phyloP scores from a whole-genome alignment of 495 filamentous ascomycete genomes.

The Penicillium fimorum region DNA sequence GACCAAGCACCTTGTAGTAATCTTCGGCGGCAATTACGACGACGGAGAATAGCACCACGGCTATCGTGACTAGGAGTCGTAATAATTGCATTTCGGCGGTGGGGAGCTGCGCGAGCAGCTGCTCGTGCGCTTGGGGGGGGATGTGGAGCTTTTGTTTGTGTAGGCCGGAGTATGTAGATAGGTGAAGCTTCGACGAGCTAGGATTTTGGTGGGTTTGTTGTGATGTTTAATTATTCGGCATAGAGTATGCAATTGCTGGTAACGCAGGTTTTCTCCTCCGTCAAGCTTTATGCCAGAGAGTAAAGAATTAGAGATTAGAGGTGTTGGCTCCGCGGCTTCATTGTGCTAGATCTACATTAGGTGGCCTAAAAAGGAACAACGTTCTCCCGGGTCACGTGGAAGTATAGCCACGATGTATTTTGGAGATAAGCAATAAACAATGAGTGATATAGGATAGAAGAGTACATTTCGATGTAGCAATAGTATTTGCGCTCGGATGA shows the following conservation, averaged over 20 bases:
- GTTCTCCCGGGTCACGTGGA: constrained; percentile 24
- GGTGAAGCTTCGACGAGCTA: neutral
- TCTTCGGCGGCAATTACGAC: constrained; percentile 66
- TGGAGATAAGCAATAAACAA: neutral
- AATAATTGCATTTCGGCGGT: constrained; percentile 22
- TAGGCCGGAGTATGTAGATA: neutral
- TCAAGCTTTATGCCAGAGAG: neutral
- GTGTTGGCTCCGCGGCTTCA: constrained; percentile 6
- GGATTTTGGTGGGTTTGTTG: neutral
- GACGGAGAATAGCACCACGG: constrained; percentile 27
- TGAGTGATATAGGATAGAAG: neutral
- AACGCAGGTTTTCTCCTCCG: neutral
- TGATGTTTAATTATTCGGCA: constrained; percentile 1
- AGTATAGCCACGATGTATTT: neutral
- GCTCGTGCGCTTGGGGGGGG: constrained; percentile 1
- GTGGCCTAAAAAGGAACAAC: constrained; percentile 21
- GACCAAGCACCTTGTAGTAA: constrained; percentile 88
- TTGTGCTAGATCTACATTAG: constrained; percentile 12
- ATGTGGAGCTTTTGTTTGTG: constrained; percentile 2
- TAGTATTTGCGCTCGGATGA: neutral
- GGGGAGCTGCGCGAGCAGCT: constrained; percentile 13
- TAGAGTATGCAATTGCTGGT: neutral
- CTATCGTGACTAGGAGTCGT: constrained; percentile 21
- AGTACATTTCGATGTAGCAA: neutral
- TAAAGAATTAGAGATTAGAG: neutral